Percentiles rank a stretch among this genome's conserved stretches.
Evolutionary conservation across 208 protist genomes (phyloP).

Genomic region (Wallacemonas sp.): DNA sequence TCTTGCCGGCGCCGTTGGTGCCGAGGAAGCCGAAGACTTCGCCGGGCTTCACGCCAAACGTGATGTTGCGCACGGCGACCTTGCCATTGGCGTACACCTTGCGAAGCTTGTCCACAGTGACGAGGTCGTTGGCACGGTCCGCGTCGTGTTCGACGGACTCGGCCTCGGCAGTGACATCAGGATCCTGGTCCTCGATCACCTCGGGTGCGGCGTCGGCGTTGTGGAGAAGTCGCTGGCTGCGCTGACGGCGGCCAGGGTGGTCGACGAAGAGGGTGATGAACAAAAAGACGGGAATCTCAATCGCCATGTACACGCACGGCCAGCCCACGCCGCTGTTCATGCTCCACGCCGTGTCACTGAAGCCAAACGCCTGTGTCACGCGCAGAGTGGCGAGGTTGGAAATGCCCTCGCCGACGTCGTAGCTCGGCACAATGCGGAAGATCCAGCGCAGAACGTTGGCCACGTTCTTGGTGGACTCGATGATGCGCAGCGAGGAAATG

Average conservation of each 20-base stretch:
- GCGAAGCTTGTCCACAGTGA: slow-evolving; percentile 53
- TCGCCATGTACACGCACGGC: slow-evolving; percentile 50
- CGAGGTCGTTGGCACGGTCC: slow-evolving; percentile 37
- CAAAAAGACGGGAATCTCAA: slow-evolving; percentile 41
- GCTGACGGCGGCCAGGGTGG: slow-evolving; percentile 44
- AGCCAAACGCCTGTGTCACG: slow-evolving; percentile 21
- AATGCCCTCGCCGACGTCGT: slow-evolving; percentile 69
- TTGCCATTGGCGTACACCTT: slow-evolving; percentile 72
- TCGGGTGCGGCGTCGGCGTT: slow-evolving; percentile 32
- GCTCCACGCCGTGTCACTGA: slow-evolving; percentile 23
- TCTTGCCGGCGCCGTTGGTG: slow-evolving; percentile 90
- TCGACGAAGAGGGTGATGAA: slow-evolving; percentile 60
- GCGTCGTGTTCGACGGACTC: slow-evolving; percentile 21
- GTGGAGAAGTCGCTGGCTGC: slow-evolving; percentile 34
- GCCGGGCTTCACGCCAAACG: slow-evolving; percentile 62
- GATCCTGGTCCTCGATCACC: slow-evolving; percentile 34
- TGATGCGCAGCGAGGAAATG: slow-evolving; percentile 33
- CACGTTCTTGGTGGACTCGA: slow-evolving; percentile 31
- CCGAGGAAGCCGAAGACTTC: slow-evolving; percentile 89
- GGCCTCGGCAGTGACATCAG: slow-evolving; percentile 40
- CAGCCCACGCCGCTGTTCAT: slow-evolving; percentile 36
- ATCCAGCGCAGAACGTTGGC: slow-evolving; percentile 38
- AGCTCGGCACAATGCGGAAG: slow-evolving; percentile 63
- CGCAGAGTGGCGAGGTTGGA: slow-evolving; percentile 34
- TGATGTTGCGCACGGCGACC: slow-evolving; percentile 69